A percentile compares a stretch with the other conserved stretches of the same genome.
Evolutionary conservation across 208 protist genomes (phyloP).

Genomic region (Acanthamoeba quina): DNA sequence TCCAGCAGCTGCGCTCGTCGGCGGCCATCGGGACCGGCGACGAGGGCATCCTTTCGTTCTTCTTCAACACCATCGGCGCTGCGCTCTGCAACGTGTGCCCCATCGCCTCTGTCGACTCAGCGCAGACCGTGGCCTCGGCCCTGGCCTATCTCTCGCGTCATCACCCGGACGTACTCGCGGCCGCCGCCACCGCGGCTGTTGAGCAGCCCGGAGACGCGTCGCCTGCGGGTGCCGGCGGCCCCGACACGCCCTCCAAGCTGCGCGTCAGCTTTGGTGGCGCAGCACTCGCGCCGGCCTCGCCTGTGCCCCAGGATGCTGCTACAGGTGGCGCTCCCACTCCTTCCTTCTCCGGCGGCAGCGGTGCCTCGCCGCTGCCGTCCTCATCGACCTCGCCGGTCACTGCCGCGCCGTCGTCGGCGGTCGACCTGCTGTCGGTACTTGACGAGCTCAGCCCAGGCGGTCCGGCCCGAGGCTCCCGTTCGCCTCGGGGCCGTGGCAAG

Average conservation of each 20-base stretch:
- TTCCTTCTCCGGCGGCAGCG: neutral
- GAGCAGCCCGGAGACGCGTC: neutral
- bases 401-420: neutral
- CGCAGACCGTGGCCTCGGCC: conserved; percentile 12
- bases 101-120: neutral
- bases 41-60: conserved; percentile 44
- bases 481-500: neutral
- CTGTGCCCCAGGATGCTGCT: neutral
- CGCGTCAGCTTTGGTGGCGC: conserved; percentile 38
- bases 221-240: no score
- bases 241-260: conserved; percentile 13
- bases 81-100: conserved; percentile 61
- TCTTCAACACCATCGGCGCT: conserved; percentile 54
- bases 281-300: neutral
- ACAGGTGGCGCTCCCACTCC: neutral
- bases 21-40: neutral
- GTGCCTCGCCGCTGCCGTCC: neutral
- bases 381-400: neutral
- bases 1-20: neutral
- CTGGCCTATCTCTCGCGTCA: conserved; percentile 19
- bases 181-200: neutral
- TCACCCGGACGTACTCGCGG: neutral
- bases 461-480: neutral
- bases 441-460: conserved; percentile 1
- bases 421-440: neutral